Evolutionary conservation across 495 filamentous ascomycete genomes (phyloP), one percentile per base, ranked within the genome.

Genomic region (Lichenothelia convexa): DNA sequence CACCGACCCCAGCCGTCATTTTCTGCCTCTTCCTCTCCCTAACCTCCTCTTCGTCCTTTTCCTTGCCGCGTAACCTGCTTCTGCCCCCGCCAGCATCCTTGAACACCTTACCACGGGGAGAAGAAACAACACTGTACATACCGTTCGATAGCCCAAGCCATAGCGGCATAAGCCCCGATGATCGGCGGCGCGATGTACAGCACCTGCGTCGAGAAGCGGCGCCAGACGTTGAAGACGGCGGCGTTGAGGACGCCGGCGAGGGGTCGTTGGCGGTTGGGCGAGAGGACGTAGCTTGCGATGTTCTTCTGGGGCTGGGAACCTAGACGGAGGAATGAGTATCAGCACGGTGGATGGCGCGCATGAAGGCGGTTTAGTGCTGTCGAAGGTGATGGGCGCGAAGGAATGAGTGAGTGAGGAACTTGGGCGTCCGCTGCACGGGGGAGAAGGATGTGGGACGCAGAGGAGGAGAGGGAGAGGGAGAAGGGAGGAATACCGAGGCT

Each of bases 81-180:
- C n/a, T n/a, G n/a, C n/a, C n/a, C n/a, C n/a, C n/a, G n/a, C n/a
- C n/a, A n/a, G n/a, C n/a, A n/a, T n/a, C n/a, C n/a, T n/a, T n/a
- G n/a, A n/a, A n/a, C n/a, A n/a, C n/a, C n/a, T n/a, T n/a, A n/a
- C n/a, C n/a, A n/a, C n/a, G n/a, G n/a, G n/a, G n/a, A n/a, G n/a
- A n/a, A n/a, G n/a, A n/a, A n/a, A n/a, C n/a, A n/a, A n/a, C n/a
- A n/a, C n/a, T n/a, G n/a, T n/a, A 57, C 70, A 34, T 72, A 91
- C 85, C 73, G 67, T 54, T 83, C 73, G 51, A 71, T 70, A 37
- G 86, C 85, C 85, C 85, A 93, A 51, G 80, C 64, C 74, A 93
- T 77, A 41, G 68, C 45, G 43, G 72, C 63, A 62, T 93, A 93
- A 40, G 70, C 80, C 45, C 64, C 49, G 41, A 84, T 42, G 46